Evolutionary conservation across 371 early-diverging fungal species (phyloP).

Genomic region (Ordospora colligata): DNA sequence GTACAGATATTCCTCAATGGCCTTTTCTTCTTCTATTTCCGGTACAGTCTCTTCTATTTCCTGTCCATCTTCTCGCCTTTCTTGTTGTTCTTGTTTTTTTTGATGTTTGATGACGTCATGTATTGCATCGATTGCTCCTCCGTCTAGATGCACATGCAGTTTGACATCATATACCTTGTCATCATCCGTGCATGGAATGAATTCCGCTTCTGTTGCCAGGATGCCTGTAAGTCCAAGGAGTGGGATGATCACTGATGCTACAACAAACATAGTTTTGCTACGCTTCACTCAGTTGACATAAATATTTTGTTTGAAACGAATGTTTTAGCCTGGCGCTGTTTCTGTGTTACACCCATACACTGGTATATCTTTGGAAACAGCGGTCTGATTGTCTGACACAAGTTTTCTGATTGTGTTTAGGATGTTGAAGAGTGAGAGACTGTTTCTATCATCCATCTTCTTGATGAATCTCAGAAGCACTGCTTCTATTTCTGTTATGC

Average conservation of each 20-base stretch:
- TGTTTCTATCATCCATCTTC: conserved; percentile 27
- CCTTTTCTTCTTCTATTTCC: neutral
- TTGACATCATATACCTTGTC: conserved; percentile 29
- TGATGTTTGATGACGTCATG: too few species aligned
- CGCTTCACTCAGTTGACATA: neutral
- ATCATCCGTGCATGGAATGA: conserved; percentile 26
- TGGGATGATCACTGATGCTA: neutral
- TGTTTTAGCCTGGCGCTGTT: neutral
- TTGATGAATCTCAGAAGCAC: conserved; percentile 14
- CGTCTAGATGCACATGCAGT: conserved; percentile 37
- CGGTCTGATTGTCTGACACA: neutral
- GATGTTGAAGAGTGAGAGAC: conserved; percentile 30
- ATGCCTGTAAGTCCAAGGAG: neutral
- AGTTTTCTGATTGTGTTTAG: conserved; percentile 40
- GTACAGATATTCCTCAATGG: neutral
- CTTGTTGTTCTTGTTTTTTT: too few species aligned
- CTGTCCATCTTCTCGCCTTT: too few species aligned
- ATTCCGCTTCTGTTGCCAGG: neutral
- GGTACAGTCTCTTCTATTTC: too few species aligned
- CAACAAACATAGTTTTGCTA: conserved; percentile 2
- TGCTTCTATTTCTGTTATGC: neutral
- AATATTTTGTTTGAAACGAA: conserved; percentile 3
- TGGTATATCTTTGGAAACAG: neutral
- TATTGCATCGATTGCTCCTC: conserved; percentile 32
- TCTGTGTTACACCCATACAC: too few species aligned